A percentile compares a stretch with the other conserved stretches of the same genome.
Evolutionary conservation across 2,329 filamentous ascomycete genomes (phyloP).

Genomic region (Cordyceps javanica): DNA sequence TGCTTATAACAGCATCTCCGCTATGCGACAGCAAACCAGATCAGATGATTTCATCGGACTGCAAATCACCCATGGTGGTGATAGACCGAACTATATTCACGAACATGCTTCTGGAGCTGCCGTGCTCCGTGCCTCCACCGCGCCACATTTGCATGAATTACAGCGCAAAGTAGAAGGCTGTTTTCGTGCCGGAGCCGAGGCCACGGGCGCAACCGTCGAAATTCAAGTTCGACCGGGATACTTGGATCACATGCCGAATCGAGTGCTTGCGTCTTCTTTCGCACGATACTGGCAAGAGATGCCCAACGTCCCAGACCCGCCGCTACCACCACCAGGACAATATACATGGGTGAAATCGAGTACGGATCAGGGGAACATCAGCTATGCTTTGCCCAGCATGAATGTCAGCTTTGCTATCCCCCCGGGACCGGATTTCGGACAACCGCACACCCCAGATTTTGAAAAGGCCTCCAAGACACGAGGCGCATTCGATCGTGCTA

Average conservation of each 20-base stretch:
- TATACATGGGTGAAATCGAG: constrained; percentile 44
- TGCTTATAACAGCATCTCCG: constrained; percentile 41
- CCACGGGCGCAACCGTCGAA: constrained; percentile 41
- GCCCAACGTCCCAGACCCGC: constrained; percentile 22
- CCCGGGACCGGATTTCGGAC: constrained; percentile 23
- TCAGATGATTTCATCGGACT: constrained; percentile 45
- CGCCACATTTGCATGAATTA: constrained; percentile 31
- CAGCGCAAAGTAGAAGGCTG: constrained; percentile 36
- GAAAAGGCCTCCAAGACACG: constrained; percentile 18
- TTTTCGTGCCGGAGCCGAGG: constrained; percentile 32
- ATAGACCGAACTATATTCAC: constrained; percentile 51
- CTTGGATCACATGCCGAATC: constrained; percentile 49
- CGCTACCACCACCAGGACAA: constrained; percentile 29
- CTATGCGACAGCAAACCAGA: constrained; percentile 50
- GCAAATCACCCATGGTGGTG: constrained; percentile 47
- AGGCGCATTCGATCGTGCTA: constrained; percentile 18
- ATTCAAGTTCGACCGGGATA: constrained; percentile 36
- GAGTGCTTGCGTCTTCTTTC: constrained; percentile 39
- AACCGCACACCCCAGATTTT: constrained; percentile 20
- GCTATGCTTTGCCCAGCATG: constrained; percentile 50
- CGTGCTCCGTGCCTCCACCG: constrained; percentile 21
- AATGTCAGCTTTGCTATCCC: constrained; percentile 46
- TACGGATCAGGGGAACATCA: constrained; percentile 54
- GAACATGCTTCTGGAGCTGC: constrained; percentile 36
- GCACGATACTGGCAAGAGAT: constrained; percentile 37